Percentiles rank a stretch among this genome's conserved stretches.
Evolutionary conservation across 2,329 filamentous ascomycete genomes (phyloP).

Genomic region (Paecilomyces niveus): DNA sequence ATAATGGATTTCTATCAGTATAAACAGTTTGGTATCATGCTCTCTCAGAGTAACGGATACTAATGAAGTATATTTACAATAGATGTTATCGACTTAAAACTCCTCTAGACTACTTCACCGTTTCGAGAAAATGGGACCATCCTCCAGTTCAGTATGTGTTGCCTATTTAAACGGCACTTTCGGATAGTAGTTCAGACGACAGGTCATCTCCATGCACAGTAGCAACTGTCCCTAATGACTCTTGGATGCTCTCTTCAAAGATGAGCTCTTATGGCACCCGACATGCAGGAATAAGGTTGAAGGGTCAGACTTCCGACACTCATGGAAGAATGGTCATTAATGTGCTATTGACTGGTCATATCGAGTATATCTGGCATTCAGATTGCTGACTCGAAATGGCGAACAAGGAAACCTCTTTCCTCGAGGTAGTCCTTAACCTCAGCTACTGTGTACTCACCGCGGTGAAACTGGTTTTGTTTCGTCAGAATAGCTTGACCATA

Average conservation of each 20-base stretch:
- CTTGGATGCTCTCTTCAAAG: neutral
- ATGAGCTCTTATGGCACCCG: neutral
- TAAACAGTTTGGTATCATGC: neutral
- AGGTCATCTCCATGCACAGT: neutral
- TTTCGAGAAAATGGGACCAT: neutral
- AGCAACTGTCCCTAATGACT: neutral
- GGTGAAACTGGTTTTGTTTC: constrained; percentile 60
- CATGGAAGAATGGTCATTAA: neutral
- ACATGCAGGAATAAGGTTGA: neutral
- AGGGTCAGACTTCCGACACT: neutral
- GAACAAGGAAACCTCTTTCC: constrained; percentile 66
- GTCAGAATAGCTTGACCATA: constrained; percentile 3
- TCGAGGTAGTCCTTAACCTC: constrained; percentile 83
- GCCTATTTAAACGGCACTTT: neutral
- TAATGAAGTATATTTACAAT: neutral
- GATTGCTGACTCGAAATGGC: constrained; percentile 58
- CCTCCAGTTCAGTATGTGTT: neutral
- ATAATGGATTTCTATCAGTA: neutral
- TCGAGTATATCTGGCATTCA: neutral
- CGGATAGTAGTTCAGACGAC: neutral
- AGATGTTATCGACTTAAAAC: neutral
- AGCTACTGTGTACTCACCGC: constrained; percentile 87
- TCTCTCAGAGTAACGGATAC: neutral
- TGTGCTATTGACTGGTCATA: constrained; percentile 4
- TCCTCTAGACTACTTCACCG: neutral